These are phyloP conservation scores for Hericium erinaceus DNA, from an alignment of 768 basidiomycete species.

Conservation along the genomic window DNA sequence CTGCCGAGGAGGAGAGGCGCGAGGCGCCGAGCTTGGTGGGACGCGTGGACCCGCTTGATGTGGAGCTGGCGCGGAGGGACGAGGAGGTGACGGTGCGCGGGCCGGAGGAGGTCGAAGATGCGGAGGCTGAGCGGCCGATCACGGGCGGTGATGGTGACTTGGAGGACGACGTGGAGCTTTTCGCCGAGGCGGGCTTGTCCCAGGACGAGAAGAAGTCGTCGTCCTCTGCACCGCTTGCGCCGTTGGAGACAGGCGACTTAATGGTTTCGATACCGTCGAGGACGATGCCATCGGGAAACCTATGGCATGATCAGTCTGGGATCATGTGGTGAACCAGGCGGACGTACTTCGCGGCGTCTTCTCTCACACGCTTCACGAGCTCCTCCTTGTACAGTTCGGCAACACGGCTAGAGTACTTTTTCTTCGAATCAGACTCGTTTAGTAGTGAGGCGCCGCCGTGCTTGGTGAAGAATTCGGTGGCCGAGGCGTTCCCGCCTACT, in stretches of 20 bases:
- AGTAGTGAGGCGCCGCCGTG: constrained; percentile 71
- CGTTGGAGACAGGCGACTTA: constrained; percentile 23
- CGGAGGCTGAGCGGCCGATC: constrained; percentile 10
- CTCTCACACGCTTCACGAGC: constrained; percentile 66
- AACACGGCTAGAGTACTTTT: constrained; percentile 78
- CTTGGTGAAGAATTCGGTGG: constrained; percentile 82
- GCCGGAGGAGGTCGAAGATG: constrained; percentile 31
- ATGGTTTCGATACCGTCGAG: constrained; percentile 71
- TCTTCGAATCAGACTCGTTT: constrained; percentile 69
- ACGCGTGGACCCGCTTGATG: constrained; percentile 19
- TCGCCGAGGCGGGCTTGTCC: constrained; percentile 63
- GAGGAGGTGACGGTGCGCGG: constrained; percentile 63
- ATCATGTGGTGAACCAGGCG: too few species aligned
- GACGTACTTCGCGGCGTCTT: constrained; percentile 60
- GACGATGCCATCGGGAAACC: constrained; percentile 67
- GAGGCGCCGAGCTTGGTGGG: constrained; percentile 33
- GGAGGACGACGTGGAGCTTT: constrained; percentile 18
- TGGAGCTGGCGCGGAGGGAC: constrained; percentile 40
- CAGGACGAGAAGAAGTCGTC: constrained; percentile 97
- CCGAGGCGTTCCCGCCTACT: constrained; percentile 84
- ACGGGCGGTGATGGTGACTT: constrained; percentile 6
- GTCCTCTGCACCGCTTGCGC: constrained; percentile 47
- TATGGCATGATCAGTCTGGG: constrained; percentile 20
- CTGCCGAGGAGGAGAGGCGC: constrained; percentile 32
- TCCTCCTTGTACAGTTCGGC: constrained; percentile 93